Evolutionary conservation across 2,329 filamentous ascomycete species (phyloP), one percentile per base, ranked within the genome.

Genomic region (Lasiodiplodia citricola): DNA sequence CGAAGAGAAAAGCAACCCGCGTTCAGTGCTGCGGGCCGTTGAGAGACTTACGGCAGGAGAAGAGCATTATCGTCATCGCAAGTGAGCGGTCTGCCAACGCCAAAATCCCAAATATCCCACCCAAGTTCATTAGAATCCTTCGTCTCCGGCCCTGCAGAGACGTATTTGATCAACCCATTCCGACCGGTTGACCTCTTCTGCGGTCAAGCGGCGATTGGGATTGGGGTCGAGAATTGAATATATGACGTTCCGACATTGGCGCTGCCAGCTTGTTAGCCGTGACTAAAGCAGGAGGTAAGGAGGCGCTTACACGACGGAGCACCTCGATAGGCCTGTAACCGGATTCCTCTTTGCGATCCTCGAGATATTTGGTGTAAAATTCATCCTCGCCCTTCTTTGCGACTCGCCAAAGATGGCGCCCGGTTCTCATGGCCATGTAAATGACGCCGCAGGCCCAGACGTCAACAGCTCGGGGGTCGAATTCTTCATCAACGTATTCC

Each of bases 361-460:
- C 92, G 5, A 99, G 87, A 77, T 99, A 99, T 52, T 94, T 91
- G 72, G 92, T 92, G 78, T 97, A 99, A 75, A 98, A 99, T 77
- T 98, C 96, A 76, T 99, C 96, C 73, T 98, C 95, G 67, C 97
- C 94, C 81, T 94, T 96, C 81, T 95, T 95, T 7, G 96, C 96
- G n/a, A 97, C 89, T 67, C 94, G 91, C 96, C 96, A 99, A 10
- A 99, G 85, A 80, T 99, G 96, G 66, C 96, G 88, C 6, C 96
- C 96, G 2, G 95, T 98, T 69, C 96, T 88, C 96, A 99, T 99
- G 16, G 96, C 96, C 96, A 99, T 99, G 83, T 99, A 99, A 70
- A 99, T 99, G 64, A 99, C 96, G 77, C 96, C 96, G 70, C 94
- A 97, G 28, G 96, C 96, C 96, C 96, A 99, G 16, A 98, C 91